Percentiles rank a stretch among this genome's conserved stretches.
These are phyloP conservation scores for Hemileccinum rubropunctum DNA, from an alignment of 768 basidiomycete species.

Conservation along the genomic window DNA sequence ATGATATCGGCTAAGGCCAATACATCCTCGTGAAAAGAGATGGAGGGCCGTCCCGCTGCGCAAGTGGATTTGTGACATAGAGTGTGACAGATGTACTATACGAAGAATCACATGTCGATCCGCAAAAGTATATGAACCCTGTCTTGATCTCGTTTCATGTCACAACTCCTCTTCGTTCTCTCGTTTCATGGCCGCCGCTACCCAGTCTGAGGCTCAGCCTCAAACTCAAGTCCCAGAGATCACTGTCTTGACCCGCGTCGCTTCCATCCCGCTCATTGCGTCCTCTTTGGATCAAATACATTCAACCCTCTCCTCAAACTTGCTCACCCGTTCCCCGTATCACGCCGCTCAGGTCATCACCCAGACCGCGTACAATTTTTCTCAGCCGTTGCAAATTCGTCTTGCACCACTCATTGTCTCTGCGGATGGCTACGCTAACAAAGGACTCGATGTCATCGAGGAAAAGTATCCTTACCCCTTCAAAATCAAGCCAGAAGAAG, in stretches of 20 bases:
- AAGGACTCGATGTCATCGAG: slow-evolving; percentile 71
- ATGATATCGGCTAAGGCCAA: not conserved
- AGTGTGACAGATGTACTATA: slow-evolving; percentile 21
- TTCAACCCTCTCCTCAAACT: slow-evolving; percentile 54
- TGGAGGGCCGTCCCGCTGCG: not conserved
- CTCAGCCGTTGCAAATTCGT: slow-evolving; percentile 62
- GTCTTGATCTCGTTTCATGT: slow-evolving; percentile 13
- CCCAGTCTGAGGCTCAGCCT: slow-evolving; percentile 22
- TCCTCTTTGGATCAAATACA: slow-evolving; percentile 61
- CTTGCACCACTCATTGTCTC: slow-evolving; percentile 64
- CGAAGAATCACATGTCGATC: slow-evolving; percentile 24
- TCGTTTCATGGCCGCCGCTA: slow-evolving; percentile 36
- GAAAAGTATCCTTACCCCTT: slow-evolving; percentile 75
- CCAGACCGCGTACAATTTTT: slow-evolving; percentile 53
- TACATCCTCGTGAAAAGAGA: slow-evolving; percentile 10
- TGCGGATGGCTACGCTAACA: slow-evolving; percentile 68
- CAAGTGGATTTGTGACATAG: slow-evolving; percentile 15
- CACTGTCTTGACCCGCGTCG: slow-evolving; percentile 60
- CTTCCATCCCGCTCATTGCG: slow-evolving; percentile 71
- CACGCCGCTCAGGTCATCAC: slow-evolving; percentile 61
- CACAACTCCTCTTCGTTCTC: slow-evolving; percentile 7
- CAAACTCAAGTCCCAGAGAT: slow-evolving; percentile 44
- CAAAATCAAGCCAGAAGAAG: slow-evolving; percentile 69
- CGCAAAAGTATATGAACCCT: slow-evolving; percentile 27
- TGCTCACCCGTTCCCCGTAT: slow-evolving; percentile 64